A percentile compares a stretch with the other conserved stretches of the same genome.
Evolutionary conservation across 495 filamentous ascomycete genomes (phyloP).

Genomic region (Xylaria intraflava): DNA sequence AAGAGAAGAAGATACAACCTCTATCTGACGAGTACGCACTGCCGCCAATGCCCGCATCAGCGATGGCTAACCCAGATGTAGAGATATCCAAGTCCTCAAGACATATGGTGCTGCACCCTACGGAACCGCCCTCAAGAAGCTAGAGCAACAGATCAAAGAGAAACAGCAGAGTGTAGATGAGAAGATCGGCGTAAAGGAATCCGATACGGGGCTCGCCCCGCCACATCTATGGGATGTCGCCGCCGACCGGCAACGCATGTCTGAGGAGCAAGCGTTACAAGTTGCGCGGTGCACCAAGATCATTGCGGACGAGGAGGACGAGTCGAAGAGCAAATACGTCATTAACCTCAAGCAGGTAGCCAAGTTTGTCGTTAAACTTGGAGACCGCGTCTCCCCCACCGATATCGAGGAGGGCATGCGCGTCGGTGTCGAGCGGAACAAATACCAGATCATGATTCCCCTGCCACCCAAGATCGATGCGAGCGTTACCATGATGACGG

Average conservation of each 20-base stretch:
- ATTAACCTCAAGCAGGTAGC: conserved; percentile 99
- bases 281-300: conserved; percentile 99
- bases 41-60: conserved; percentile 1
- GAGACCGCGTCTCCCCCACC: conserved; percentile 92
- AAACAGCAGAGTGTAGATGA: conserved; percentile 94
- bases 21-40: conserved; percentile 82
- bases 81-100: conserved; percentile 98
- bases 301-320: conserved; percentile 92
- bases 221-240: conserved; percentile 99
- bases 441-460: conserved; percentile 96
- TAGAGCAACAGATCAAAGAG: conserved; percentile 98
- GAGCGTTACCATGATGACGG: conserved; percentile 99
- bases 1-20: conserved; percentile 99
- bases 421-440: conserved; percentile 95
- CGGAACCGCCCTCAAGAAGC: conserved; percentile 81
- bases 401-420: conserved; percentile 99
- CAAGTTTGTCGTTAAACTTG: conserved; percentile 98
- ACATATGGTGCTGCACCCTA: conserved; percentile 98
- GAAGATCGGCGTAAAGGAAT: conserved; percentile 91
- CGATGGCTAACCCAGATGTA: conserved; percentile 38
- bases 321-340: conserved; percentile 98
- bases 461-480: conserved; percentile 99
- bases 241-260: conserved; percentile 95
- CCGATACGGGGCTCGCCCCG: conserved; percentile 94
- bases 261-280: conserved; percentile 94